These are phyloP conservation scores for Ophiostoma australiae DNA, from an alignment of 2,329 filamentous ascomycete species.

Conservation along the genomic window DNA sequence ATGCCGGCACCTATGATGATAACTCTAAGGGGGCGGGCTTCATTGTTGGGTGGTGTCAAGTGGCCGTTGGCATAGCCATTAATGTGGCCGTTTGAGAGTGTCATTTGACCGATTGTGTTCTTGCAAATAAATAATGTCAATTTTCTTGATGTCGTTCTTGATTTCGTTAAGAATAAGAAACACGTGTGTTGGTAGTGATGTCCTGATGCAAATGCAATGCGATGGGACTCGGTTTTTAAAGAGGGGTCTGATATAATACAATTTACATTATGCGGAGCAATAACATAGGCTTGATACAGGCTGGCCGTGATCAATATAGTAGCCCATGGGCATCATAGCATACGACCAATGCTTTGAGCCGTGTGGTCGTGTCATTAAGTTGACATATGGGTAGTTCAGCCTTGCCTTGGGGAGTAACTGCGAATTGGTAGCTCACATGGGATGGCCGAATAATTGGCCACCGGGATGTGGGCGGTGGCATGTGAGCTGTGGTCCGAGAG, in stretches of 20 bases:
- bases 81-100: slow-evolving; percentile 7
- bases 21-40: slow-evolving; percentile 12
- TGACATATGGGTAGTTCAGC: neutral
- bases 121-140: neutral
- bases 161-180: too few species aligned
- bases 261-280: neutral
- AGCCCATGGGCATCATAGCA: neutral
- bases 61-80: slow-evolving; percentile 15
- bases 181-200: too few species aligned
- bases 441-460: neutral
- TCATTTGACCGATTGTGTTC: neutral
- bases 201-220: neutral
- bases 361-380: neutral
- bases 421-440: neutral
- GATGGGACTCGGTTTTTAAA: neutral
- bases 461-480: slow-evolving; percentile 8
- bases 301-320: neutral
- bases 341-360: neutral
- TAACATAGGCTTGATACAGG: neutral
- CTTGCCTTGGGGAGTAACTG: neutral
- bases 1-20: slow-evolving; percentile 39
- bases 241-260: neutral
- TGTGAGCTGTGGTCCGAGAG: neutral
- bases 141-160: neutral
- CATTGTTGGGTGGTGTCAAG: neutral